Conservation (phyloP, 371 early-diverging fungal genomes). For the Capillidium heterosporum region DNA sequence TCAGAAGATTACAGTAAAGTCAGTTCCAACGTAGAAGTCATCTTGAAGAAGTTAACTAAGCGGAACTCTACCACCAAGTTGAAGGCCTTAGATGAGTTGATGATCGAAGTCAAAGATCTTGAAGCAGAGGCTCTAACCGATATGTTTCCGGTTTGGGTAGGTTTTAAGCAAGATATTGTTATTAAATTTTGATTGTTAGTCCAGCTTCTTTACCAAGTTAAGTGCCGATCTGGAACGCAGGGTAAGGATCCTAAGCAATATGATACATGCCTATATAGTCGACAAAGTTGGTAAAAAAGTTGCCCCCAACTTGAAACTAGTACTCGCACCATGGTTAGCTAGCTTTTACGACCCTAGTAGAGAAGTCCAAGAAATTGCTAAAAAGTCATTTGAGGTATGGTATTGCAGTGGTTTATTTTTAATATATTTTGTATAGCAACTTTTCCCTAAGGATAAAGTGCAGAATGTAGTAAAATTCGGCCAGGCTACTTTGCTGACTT, state of each 20-base stretch:
- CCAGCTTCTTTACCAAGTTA: constrained; percentile 27
- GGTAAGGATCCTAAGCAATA: constrained; percentile 28
- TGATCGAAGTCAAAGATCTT: constrained; percentile 23
- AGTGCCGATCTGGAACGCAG: constrained; percentile 42
- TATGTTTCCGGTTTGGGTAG: constrained; percentile 12
- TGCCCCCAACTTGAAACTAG: constrained; percentile 35
- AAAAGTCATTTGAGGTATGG: constrained; percentile 27
- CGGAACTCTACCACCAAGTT: constrained; percentile 45
- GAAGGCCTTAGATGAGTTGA: constrained; percentile 45
- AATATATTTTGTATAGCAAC: constrained; percentile 14
- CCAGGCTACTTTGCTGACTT: constrained; percentile 33
- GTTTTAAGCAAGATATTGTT: background rate
- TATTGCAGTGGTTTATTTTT: background rate
- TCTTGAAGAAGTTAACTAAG: constrained; percentile 39
- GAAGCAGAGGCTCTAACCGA: constrained; percentile 11
- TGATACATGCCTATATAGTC: constrained; percentile 29
- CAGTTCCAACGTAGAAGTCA: constrained; percentile 18
- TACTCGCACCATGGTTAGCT: constrained; percentile 39
- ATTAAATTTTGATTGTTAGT: constrained; percentile 10
- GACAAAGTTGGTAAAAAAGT: constrained; percentile 30
- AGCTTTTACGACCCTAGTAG: constrained; percentile 35
- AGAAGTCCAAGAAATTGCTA: constrained; percentile 30
- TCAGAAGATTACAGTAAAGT: constrained; percentile 11
- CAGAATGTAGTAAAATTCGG: constrained; percentile 33
- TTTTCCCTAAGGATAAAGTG: constrained; percentile 32